Evolutionary conservation across 176 grass and related monocot genomes (phyloP).

Genomic region (Avena eriantha): DNA sequence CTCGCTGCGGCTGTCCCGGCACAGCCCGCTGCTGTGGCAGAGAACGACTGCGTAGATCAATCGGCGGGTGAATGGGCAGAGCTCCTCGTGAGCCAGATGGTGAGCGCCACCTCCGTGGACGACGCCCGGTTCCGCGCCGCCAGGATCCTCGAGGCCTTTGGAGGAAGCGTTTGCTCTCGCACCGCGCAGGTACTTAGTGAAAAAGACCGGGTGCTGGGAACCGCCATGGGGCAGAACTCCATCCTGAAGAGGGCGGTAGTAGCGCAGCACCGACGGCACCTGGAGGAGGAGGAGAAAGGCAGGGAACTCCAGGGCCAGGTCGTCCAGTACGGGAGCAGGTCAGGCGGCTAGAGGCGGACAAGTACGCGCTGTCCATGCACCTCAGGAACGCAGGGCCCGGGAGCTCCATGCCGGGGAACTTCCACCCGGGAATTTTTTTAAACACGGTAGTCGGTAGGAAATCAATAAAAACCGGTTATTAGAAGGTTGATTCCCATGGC

Average conservation of each 20-base stretch:
- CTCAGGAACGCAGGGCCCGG: conserved; percentile 22
- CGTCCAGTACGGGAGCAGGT: neutral
- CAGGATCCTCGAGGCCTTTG: conserved; percentile 9
- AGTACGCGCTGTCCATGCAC: conserved; percentile 15
- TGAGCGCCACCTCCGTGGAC: neutral
- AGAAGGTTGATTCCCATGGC: neutral
- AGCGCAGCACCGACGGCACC: neutral
- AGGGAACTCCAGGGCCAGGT: neutral
- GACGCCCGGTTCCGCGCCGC: conserved; percentile 26
- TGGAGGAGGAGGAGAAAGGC: neutral
- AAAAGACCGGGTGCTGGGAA: neutral
- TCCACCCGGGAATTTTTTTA: conserved; percentile 37
- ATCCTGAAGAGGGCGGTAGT: conserved; percentile 31
- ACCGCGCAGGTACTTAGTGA: neutral
- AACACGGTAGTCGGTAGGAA: neutral
- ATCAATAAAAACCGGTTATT: neutral
- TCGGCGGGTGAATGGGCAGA: neutral
- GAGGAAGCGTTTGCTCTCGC: neutral
- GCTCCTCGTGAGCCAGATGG: neutral
- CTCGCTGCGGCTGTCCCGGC: neutral
- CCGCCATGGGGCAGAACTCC: neutral
- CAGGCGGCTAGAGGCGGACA: conserved; percentile 29
- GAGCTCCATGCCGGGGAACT: neutral
- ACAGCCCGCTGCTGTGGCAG: neutral
- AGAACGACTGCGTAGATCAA: neutral